Evolutionary conservation across 176 grass and related monocot genomes (phyloP).

Genomic region (Dactylis glomerata): DNA sequence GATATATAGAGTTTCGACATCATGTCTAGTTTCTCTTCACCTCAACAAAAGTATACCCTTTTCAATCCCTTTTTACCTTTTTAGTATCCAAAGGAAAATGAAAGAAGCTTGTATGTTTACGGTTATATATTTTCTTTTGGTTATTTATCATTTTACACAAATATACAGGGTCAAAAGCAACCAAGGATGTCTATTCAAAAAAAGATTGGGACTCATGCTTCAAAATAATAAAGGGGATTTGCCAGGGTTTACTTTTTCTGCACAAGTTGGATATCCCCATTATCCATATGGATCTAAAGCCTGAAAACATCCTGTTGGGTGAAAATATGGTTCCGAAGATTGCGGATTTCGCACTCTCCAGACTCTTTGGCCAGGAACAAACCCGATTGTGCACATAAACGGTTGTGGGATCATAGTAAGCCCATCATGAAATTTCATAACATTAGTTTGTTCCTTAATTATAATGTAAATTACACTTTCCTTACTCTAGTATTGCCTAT

Average conservation of each 20-base stretch:
- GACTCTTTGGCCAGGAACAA: neutral
- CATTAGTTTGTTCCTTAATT: neutral
- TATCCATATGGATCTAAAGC: neutral
- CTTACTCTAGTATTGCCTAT: neutral
- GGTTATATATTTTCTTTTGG: neutral
- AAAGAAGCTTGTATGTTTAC: neutral
- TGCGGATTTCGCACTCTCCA: neutral
- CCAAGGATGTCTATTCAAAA: neutral
- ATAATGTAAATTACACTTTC: neutral
- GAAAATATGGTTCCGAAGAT: neutral
- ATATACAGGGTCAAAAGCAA: neutral
- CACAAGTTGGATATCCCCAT: neutral
- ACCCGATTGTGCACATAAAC: neutral
- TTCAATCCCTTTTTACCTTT: too few relatives aligned
- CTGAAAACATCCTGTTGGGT: neutral
- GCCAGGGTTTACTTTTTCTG: neutral
- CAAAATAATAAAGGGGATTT: neutral
- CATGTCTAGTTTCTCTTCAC: too few relatives aligned
- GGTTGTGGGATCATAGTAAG: neutral
- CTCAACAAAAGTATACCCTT: too few relatives aligned
- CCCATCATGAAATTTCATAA: neutral
- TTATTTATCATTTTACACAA: neutral
- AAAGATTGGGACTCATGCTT: neutral
- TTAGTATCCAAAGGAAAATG: too few relatives aligned
- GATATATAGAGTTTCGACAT: too few relatives aligned